A percentile compares a stretch with the other conserved stretches of the same genome.
phyloP scores from a whole-genome alignment of 2,329 filamentous ascomycete genomes.

The Talaromyces verruculosus region DNA sequence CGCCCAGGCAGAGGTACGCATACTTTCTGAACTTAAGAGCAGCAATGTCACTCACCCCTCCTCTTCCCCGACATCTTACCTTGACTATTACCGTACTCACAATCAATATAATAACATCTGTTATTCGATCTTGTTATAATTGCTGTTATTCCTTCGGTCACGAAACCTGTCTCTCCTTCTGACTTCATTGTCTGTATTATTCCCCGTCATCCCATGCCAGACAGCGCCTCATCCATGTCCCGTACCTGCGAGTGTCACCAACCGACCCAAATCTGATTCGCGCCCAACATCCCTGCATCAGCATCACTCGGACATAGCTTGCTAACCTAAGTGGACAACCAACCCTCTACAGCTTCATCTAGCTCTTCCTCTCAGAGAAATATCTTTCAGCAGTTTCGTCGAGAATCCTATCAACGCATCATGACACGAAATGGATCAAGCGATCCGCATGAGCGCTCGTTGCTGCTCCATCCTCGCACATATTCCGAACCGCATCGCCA shows the following conservation, averaged over 20 bases:
- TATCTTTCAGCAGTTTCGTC: constrained; percentile 16
- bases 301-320: constrained; percentile 4
- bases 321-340: background rate
- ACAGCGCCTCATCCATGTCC: background rate
- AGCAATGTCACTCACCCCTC: constrained; percentile 2
- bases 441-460: constrained; percentile 37
- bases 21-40: background rate
- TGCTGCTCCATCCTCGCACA: constrained; percentile 31
- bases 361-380: constrained; percentile 1
- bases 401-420: constrained; percentile 23
- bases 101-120: background rate
- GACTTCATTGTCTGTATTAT: background rate
- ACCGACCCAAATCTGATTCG: background rate
- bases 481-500: background rate
- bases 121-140: background rate
- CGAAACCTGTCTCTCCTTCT: background rate
- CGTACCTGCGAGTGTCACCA: background rate
- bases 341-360: background rate
- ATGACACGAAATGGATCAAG: constrained; percentile 38
- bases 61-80: background rate
- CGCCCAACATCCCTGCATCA: background rate
- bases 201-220: background rate
- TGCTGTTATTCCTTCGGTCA: background rate
- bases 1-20: background rate
- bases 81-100: background rate